A percentile compares a stretch with the other conserved stretches of the same genome.
phyloP scores from a whole-genome alignment of 73 alveolate genomes.

The Paramecium sonneborni region DNA sequence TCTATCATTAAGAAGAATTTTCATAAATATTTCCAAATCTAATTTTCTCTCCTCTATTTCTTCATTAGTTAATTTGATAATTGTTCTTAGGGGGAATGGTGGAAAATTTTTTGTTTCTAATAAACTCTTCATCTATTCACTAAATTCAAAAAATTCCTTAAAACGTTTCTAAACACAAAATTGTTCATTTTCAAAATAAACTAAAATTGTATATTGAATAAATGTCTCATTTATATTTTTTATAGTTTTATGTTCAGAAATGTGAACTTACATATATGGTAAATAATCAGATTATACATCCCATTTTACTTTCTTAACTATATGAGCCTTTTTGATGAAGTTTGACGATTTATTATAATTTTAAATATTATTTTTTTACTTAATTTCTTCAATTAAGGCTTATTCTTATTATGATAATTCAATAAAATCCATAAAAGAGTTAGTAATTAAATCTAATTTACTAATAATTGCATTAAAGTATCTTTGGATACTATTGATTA shows the following conservation, averaged over 20 bases:
- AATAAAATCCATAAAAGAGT: neutral
- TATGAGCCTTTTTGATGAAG: neutral
- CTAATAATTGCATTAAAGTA: neutral
- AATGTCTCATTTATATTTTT: neutral
- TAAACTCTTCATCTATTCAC: neutral
- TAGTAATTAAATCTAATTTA: neutral
- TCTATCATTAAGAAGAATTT: conserved; percentile 11
- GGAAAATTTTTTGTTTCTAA: neutral
- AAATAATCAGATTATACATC: neutral
- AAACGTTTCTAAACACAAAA: neutral
- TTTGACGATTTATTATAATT: neutral
- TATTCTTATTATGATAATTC: neutral
- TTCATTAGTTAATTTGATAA: neutral
- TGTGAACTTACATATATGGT: neutral
- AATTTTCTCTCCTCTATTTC: neutral
- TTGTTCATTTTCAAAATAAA: neutral
- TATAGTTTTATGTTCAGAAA: neutral
- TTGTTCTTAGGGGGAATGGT: neutral
- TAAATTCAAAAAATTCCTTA: neutral
- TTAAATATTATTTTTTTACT: neutral
- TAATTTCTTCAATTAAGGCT: neutral
- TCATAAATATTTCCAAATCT: conserved; percentile 3
- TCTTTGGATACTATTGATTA: neutral
- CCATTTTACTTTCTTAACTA: neutral
- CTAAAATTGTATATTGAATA: neutral